Evolutionary conservation across 805 yeast species (phyloP), one percentile per base, ranked within the genome.

Genomic region (Candida maesae): DNA sequence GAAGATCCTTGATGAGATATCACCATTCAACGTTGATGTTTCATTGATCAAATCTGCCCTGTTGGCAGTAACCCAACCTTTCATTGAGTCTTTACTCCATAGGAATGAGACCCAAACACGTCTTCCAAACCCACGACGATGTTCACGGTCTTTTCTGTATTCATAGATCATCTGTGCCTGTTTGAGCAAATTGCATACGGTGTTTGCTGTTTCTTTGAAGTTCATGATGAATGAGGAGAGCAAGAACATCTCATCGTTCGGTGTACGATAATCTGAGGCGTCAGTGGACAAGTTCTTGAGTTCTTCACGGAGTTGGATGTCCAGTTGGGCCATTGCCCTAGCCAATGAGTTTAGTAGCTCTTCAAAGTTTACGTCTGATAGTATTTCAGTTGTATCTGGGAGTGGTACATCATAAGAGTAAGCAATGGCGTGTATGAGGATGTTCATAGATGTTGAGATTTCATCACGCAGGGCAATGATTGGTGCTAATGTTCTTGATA

Each of bases 151-250:
- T 14, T 38, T 46, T 34, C 76, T 54, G 17, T 42, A 50, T 15
- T 54, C 49, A 32, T 63, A 49, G 6, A 73, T 51, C 5, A 41
- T 45, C 8, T 64, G 51, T 1, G 63, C 44, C 25, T 60, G 61
- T 10, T 56, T 59, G 45, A 69, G 52, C 21, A 71, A 45, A 9
- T 51, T 47, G 6, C 64, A 51, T 4, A 65, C 53, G 1, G 60
- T 44, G 31, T 61, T 56, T 0, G 70, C 58, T 18, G 62, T 55
- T 44, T 70, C 70, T 46, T 72, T 66, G 33, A 71, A 59, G 48
- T 74, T 74, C 58, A 74, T 63, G 18, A 74, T 41, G 50, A 74
- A 74, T 0, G 78, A 71, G 1, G 79, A 71, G 4, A 74, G 41
- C 13, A 74, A 49, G 45, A 74, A 74, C 60, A 71, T 65, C 47